Base-by-base conservation (phyloP, 2,329 filamentous ascomycete genomes). In the Colletotrichum karsti region DNA sequence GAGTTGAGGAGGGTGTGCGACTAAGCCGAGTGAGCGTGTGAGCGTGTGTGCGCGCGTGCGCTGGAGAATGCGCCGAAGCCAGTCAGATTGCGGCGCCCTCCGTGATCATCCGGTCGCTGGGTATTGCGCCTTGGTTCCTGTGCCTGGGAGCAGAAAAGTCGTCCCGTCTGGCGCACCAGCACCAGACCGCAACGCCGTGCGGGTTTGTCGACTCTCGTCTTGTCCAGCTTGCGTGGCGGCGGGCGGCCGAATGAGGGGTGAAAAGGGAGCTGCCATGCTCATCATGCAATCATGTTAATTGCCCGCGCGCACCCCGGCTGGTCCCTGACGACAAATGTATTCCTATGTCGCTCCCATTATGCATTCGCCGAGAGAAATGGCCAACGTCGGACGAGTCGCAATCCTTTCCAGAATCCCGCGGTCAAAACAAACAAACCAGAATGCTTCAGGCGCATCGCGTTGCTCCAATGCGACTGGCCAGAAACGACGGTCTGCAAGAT, bases 141-240 rank as follows among this genome's bases (percentile, higher is more conserved):
- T 62, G 24, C 50, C 63, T 48, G 28, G 48, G 55, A 60, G 46
- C n/a, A 37, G 20, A n/a, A 46, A 46, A 35, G 42, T 46, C 44
- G 10, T 53, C 30, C n/a, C n/a, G n/a, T n/a, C 48, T 44, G 20
- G 51, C 30, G 51, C 51, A 53, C 26, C n/a, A 8, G 18, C n/a
- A 33, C 13, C 46, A 28, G 13, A 28, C n/a, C 57, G 35, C 28
- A 35, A 35, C 30, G 72, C 73, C 73, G 75, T 73, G 72, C 33
- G 28, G 51, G 20, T 24, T 22, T 26, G 39, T 37, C 13, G 26
- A 24, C 24, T 58, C 55, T 15, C 35, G 41, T 24, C 41, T 10
- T 33, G 55, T 35, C 55, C 61, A 72, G 72, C 72, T 74, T 76
- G 74, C 69, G 74, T 77, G 75, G 75, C 73, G 72, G 58, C 74